Evolutionary conservation across 2,329 filamentous ascomycete species (phyloP), one percentile per base, ranked within the genome.

Genomic region (Sporothrix inflata): DNA sequence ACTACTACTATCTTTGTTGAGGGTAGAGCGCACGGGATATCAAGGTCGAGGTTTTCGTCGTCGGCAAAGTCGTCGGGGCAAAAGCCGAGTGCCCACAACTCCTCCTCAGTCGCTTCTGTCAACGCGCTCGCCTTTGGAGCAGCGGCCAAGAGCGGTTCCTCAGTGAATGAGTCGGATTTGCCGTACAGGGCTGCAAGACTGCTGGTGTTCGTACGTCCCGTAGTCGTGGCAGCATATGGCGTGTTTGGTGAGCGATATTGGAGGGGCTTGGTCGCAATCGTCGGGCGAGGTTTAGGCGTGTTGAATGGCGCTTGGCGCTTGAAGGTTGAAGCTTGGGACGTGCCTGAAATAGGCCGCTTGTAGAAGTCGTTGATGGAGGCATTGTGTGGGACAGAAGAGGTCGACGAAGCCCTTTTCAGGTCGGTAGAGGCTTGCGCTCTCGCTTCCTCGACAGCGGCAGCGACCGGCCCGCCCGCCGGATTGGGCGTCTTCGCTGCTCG

Each of bases 51-150:
- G 71, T 94, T 88, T 24, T 91, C 87, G 76, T 97, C 94, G 78
- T 95, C 92, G 77, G 94, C 93, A 76, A 97, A 96, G 78, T 97
- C 94, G 76, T 95, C 90, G 74, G 94, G 92, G 73, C 90, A 88
- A 74, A 94, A 40, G 27, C 72, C 75, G 30, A 57, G 68, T 34
- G 47, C 73, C 2, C 69, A 24, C n/a, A 74, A 49, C 9, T 63
- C 51, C 1, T 63, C 70, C 9, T 73, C 73, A 11, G 34, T 63
- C 4, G 38, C 69, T 30, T 70, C 47, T 12, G 57, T 55, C 19
- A 72, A 9, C 2, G 24, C 61, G 16, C 30, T 57, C 6, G 21
- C 27, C 14, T 53, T 70, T 14, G 45, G 40, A 19, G 49, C 61
- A 42, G 45, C n/a, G n/a, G 40, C 34, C 21, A 60, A 75, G 51